Evolutionary conservation across 2,329 filamentous ascomycete genomes (phyloP).

Genomic region (Aureobasidium vineae): DNA sequence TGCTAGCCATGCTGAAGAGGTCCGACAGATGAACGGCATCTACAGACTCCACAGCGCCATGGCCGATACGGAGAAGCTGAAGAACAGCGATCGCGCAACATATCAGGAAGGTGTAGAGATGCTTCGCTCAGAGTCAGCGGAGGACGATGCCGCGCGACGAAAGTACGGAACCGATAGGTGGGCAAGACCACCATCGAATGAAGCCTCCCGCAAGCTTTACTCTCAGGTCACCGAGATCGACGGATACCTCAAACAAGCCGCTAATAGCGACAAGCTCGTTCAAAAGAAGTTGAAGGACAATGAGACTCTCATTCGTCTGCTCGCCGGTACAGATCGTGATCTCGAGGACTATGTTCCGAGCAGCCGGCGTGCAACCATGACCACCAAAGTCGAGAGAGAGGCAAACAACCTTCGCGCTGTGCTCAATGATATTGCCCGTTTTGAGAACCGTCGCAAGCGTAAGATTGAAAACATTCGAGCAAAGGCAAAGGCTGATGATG

Average conservation of each 20-base stretch:
- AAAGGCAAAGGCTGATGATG: slow-evolving; percentile 82
- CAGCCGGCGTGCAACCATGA: slow-evolving; percentile 73
- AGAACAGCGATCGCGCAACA: slow-evolving; percentile 69
- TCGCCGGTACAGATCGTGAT: slow-evolving; percentile 75
- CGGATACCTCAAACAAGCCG: slow-evolving; percentile 75
- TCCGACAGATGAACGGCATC: slow-evolving; percentile 84
- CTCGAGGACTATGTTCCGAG: slow-evolving; percentile 88
- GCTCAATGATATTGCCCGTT: slow-evolving; percentile 78
- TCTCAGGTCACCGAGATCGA: slow-evolving; percentile 74
- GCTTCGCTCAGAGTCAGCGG: slow-evolving; percentile 74
- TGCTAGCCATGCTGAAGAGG: slow-evolving; percentile 87
- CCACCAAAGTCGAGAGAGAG: slow-evolving; percentile 74
- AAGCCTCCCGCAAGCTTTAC: slow-evolving; percentile 71
- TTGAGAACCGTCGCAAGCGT: slow-evolving; percentile 76
- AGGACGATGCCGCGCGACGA: slow-evolving; percentile 71
- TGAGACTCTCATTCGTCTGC: slow-evolving; percentile 69
- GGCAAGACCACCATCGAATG: slow-evolving; percentile 66
- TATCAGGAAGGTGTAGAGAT: slow-evolving; percentile 82
- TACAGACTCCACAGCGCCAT: slow-evolving; percentile 75
- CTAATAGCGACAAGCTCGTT: slow-evolving; percentile 66
- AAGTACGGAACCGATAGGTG: slow-evolving; percentile 88
- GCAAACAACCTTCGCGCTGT: slow-evolving; percentile 72
- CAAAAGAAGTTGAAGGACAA: slow-evolving; percentile 75
- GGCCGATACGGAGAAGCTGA: slow-evolving; percentile 86
- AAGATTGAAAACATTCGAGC: slow-evolving; percentile 76